These are phyloP conservation scores for Plasmodium cynomolgi DNA, from an alignment of 169 alveolate species.

Conservation along the genomic window DNA sequence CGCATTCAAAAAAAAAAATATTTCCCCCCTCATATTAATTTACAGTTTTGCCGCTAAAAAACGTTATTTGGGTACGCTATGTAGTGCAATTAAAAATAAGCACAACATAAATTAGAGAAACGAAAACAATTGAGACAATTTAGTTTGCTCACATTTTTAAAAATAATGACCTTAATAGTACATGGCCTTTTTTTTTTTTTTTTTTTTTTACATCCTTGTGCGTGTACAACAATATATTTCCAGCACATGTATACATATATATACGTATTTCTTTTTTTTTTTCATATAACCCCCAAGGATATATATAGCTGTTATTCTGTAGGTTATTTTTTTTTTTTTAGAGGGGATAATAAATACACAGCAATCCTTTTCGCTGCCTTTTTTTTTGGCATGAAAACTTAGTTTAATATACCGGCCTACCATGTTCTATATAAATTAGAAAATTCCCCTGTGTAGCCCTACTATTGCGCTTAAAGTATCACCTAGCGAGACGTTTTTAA, in stretches of 20 bases:
- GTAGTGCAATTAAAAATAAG: constrained; percentile 9
- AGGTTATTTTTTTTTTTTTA: background rate
- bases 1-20: background rate
- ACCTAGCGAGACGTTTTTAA: background rate
- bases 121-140: constrained; percentile 20
- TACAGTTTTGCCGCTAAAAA: background rate
- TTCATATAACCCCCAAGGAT: background rate
- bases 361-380: background rate
- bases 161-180: constrained; percentile 6
- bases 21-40: background rate
- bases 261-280: background rate
- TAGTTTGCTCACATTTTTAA: constrained; percentile 3
- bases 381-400: background rate
- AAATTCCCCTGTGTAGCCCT: background rate
- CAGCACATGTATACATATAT: background rate
- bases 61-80: background rate
- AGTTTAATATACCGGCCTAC: background rate
- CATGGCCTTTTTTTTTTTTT: background rate
- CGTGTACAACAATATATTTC: constrained; percentile 29
- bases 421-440: background rate
- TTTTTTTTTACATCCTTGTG: constrained; percentile 18
- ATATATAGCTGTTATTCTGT: background rate
- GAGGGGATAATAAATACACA: background rate
- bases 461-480: background rate
- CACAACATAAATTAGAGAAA: background rate